Percentiles rank a stretch among this genome's conserved stretches.
These are phyloP conservation scores for Acer campestre DNA, from an alignment of 345 rosid species.

Conservation along the genomic window DNA sequence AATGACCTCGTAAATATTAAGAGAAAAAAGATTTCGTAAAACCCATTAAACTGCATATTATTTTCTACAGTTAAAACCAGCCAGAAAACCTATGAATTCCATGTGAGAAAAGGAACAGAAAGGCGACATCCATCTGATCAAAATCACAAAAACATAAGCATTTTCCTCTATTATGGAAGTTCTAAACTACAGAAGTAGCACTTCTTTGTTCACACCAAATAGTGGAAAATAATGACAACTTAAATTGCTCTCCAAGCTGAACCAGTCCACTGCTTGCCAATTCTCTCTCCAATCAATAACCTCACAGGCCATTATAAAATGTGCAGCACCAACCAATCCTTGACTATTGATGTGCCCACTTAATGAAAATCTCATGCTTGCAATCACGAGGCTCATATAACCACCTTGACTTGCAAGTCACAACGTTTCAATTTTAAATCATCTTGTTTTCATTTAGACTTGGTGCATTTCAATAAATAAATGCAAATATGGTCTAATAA, in stretches of 20 bases:
- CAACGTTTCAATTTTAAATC: background rate
- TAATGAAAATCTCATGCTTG: background rate
- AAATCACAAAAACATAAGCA: background rate
- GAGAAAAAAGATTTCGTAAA: background rate
- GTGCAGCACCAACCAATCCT: background rate
- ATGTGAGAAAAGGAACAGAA: background rate
- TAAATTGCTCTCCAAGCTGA: background rate
- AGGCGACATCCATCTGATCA: background rate
- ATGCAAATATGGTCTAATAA: background rate
- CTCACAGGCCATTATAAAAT: background rate
- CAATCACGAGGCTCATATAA: background rate
- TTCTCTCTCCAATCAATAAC: conserved; percentile 4
- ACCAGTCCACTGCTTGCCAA: background rate
- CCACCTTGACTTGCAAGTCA: background rate
- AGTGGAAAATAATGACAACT: background rate
- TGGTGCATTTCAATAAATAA: background rate
- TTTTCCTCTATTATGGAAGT: background rate
- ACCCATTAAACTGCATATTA: background rate
- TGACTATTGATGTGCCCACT: background rate
- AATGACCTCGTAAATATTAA: background rate
- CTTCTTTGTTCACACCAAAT: background rate
- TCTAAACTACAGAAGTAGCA: background rate
- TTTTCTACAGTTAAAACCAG: background rate
- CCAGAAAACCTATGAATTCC: background rate
- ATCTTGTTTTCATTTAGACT: background rate